Evolutionary conservation across 352 stramenopile species (phyloP).

Genomic region (Peronosclerospora sorghi): DNA sequence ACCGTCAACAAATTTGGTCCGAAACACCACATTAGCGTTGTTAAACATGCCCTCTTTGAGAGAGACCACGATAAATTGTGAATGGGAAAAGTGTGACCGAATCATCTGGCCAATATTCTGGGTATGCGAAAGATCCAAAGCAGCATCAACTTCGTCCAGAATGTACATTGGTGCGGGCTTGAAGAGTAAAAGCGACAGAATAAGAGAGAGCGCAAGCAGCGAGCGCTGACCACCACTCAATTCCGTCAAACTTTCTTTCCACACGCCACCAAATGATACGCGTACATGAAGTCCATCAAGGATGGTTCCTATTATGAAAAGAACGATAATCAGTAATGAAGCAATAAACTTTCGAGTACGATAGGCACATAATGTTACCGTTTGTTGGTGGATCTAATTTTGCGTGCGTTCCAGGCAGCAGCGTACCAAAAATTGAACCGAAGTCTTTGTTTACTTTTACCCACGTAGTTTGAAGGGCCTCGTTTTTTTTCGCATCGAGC

Average conservation of each 20-base stretch:
- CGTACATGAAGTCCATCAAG: constrained; percentile 95
- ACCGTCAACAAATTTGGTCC: constrained; percentile 99
- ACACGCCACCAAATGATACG: constrained; percentile 97
- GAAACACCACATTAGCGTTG: constrained; percentile 99
- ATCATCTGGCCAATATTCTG: constrained; percentile 99
- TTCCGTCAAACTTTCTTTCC: constrained; percentile 99
- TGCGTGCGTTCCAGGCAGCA: constrained; percentile 93
- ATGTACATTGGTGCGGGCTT: constrained; percentile 99
- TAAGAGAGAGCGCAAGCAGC: constrained; percentile 98
- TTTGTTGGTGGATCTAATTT: constrained; percentile 96
- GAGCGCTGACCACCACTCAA: constrained; percentile 97
- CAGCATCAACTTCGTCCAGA: constrained; percentile 99
- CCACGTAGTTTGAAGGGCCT: constrained; percentile 94
- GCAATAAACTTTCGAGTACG: background rate
- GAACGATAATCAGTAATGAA: constrained; percentile 5
- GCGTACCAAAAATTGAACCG: constrained; percentile 97
- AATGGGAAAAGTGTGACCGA: constrained; percentile 97
- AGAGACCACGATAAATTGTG: constrained; percentile 99
- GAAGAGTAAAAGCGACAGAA: constrained; percentile 97
- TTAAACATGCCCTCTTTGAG: constrained; percentile 99
- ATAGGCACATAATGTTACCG: constrained; percentile 21
- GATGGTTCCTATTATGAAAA: constrained; percentile 47
- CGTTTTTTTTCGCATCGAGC: constrained; percentile 98
- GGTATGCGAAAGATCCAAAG: constrained; percentile 98
- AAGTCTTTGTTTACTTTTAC: constrained; percentile 99